phyloP scores from a whole-genome alignment of 2,329 filamentous ascomycete species.

The Ophiostoma quercus region DNA sequence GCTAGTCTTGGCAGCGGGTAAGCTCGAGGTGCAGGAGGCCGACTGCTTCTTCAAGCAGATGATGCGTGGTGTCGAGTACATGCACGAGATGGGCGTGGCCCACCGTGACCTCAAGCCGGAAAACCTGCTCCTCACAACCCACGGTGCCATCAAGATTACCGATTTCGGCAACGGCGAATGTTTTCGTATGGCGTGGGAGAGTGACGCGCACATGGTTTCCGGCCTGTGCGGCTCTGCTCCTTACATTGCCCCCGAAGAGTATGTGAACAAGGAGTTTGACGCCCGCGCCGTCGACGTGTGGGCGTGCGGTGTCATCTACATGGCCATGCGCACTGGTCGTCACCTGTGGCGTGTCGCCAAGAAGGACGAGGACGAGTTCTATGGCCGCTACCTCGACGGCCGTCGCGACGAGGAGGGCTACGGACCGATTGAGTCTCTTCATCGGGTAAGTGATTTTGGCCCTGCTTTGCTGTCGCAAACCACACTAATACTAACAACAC shows the following conservation, averaged over 20 bases:
- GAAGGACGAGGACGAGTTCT: constrained; percentile 96
- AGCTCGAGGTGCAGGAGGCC: constrained; percentile 85
- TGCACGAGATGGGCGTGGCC: constrained; percentile 98
- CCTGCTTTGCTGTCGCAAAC: constrained; percentile 20
- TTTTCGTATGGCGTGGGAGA: constrained; percentile 99
- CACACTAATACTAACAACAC: constrained; percentile 23
- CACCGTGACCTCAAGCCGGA: constrained; percentile 96
- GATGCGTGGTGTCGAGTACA: constrained; percentile 98
- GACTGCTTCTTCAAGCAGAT: constrained; percentile 99
- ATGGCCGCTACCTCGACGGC: constrained; percentile 87
- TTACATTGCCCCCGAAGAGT: constrained; percentile 96
- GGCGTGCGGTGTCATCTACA: constrained; percentile 98
- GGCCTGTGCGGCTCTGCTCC: constrained; percentile 94
- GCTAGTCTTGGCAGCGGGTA: constrained; percentile 81
- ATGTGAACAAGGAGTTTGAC: constrained; percentile 91
- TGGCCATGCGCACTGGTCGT: constrained; percentile 96
- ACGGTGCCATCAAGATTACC: constrained; percentile 91
- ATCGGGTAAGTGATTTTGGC: constrained; percentile 63
- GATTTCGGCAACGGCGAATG: constrained; percentile 99
- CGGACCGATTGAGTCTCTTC: constrained; percentile 88
- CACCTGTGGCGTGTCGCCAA: constrained; percentile 97
- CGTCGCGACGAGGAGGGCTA: constrained; percentile 93
- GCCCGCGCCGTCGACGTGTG: constrained; percentile 96
- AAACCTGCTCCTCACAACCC: constrained; percentile 87
- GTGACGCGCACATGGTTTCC: constrained; percentile 95